Evolutionary conservation across 306 rosid species (phyloP).

Genomic region (Sindora glabra): DNA sequence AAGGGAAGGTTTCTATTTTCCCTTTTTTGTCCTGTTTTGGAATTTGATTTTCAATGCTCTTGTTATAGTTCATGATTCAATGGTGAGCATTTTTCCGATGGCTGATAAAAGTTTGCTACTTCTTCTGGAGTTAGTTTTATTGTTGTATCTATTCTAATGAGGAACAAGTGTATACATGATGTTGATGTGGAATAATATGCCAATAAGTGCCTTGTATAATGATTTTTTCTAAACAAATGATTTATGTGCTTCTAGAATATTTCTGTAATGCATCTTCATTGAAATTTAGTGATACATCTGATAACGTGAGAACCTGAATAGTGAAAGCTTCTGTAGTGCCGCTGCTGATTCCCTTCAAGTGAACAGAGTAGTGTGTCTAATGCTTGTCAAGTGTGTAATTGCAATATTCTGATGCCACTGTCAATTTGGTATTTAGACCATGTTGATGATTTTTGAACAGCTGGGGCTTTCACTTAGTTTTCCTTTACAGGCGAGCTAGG

Average conservation of each 20-base stretch:
- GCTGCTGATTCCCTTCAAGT: background rate
- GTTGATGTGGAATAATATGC: background rate
- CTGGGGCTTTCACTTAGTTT: background rate
- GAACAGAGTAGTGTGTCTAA: background rate
- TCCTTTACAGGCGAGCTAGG: too few species aligned
- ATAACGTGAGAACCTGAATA: background rate
- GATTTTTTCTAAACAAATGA: background rate
- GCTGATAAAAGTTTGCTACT: background rate
- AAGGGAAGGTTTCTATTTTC: constrained; percentile 14
- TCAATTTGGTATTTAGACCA: background rate
- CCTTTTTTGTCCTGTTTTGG: background rate
- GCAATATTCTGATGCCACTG: constrained; percentile 1
- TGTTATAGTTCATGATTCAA: constrained; percentile 2
- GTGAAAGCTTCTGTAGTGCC: background rate
- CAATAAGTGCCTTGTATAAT: background rate
- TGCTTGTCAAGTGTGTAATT: background rate
- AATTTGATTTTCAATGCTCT: background rate
- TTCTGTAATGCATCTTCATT: background rate
- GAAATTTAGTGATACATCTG: background rate
- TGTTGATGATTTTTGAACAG: background rate
- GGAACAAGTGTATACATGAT: background rate
- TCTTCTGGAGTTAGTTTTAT: background rate
- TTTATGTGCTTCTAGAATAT: background rate
- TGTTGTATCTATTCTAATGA: background rate
- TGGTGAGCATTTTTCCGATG: too few species aligned